Conservation (phyloP, 805 yeast species). For the Tetrapisispora phaffii region DNA sequence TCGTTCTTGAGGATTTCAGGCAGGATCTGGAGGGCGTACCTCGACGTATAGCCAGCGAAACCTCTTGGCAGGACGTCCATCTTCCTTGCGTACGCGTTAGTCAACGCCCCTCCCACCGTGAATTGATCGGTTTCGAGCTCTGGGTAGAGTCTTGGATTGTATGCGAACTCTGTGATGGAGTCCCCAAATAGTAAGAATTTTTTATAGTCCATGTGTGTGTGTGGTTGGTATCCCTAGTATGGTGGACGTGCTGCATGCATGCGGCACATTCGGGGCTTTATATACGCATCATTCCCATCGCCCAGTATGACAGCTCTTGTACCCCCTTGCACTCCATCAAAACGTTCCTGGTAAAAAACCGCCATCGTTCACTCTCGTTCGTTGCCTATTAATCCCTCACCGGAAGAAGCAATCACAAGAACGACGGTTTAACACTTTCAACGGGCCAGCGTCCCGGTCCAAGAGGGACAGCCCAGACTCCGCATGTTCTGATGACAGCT, state of each 20-base stretch:
- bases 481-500: too few species aligned
- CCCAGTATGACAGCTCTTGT: not conserved
- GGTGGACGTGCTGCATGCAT: too few species aligned
- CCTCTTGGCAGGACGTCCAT: constrained; percentile 69
- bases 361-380: not conserved
- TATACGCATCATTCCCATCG: not conserved
- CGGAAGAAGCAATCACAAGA: not conserved
- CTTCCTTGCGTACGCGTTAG: constrained; percentile 43
- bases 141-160: constrained; percentile 15
- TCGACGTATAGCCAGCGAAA: constrained; percentile 63
- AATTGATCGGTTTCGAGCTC: constrained; percentile 27
- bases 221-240: not conserved
- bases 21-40: constrained; percentile 43
- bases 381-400: not conserved
- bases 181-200: constrained; percentile 5
- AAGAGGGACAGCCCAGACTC: too few species aligned
- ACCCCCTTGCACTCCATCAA: not conserved
- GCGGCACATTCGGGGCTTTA: too few species aligned
- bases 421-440: too few species aligned
- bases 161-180: constrained; percentile 5
- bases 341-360: too few species aligned
- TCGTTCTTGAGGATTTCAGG: constrained; percentile 45
- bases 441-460: too few species aligned
- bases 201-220: not conserved
- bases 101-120: constrained; percentile 43